Evolutionary conservation across 768 basidiomycete species (phyloP).

Genomic region (Clavaria fumosa): DNA sequence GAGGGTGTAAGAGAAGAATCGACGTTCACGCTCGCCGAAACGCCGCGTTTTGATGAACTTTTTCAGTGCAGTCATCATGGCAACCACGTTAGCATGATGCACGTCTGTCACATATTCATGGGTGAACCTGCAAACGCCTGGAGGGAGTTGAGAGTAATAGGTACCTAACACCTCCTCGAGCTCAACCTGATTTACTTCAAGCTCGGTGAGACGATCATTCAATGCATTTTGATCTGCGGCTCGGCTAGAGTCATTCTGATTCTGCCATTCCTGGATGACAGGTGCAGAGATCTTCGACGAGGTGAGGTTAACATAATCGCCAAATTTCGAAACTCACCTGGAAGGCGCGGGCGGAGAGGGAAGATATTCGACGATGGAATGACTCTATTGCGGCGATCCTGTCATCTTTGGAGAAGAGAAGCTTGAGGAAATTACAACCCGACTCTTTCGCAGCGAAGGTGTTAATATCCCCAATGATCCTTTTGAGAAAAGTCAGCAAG

Average conservation of each 20-base stretch:
- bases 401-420: constrained; percentile 5
- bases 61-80: constrained; percentile 6
- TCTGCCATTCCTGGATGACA: constrained; percentile 5
- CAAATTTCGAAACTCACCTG: neutral
- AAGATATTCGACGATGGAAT: constrained; percentile 3
- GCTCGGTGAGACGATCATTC: constrained; percentile 3
- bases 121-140: neutral
- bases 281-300: constrained; percentile 2
- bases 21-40: constrained; percentile 5
- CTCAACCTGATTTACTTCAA: constrained; percentile 3
- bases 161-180: constrained; percentile 3
- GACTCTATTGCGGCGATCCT: constrained; percentile 4
- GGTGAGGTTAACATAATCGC: neutral
- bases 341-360: constrained; percentile 1
- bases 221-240: constrained; percentile 2
- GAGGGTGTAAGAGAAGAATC: constrained; percentile 5
- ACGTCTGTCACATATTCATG: neutral
- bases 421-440: constrained; percentile 3
- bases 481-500: neutral
- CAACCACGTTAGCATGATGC: constrained; percentile 2
- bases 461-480: constrained; percentile 6
- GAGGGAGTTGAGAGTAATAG: neutral
- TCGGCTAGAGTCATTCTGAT: constrained; percentile 2
- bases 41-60: neutral
- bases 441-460: constrained; percentile 1